phyloP scores from a whole-genome alignment of 306 rosid species.

The Boehmeria nivea region DNA sequence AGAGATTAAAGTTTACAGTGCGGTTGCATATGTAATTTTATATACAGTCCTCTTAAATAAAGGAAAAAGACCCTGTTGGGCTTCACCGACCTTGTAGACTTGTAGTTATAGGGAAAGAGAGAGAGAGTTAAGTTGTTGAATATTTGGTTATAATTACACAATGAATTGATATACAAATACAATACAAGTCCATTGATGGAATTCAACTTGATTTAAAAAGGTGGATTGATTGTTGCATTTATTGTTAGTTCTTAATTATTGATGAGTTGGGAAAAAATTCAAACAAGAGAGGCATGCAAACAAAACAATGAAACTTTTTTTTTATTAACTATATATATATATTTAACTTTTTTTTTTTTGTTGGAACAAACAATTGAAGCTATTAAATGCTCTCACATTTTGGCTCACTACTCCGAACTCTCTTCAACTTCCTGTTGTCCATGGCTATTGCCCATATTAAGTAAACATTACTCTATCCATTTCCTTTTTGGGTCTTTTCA shows the following conservation, averaged over 20 bases:
- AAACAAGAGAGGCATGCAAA: conserved; percentile 15
- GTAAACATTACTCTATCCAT: background rate
- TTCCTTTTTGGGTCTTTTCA: background rate
- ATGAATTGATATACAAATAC: background rate
- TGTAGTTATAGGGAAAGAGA: no score
- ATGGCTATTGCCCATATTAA: background rate
- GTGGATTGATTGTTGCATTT: conserved; percentile 3
- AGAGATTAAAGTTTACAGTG: no score
- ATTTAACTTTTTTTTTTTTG: no score
- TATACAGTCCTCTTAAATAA: no score
- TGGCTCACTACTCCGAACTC: background rate
- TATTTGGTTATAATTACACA: background rate
- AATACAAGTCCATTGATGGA: conserved; percentile 1
- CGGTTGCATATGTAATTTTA: no score
- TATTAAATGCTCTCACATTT: conserved; percentile 17
- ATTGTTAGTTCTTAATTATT: conserved; percentile 7
- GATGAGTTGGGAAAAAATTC: conserved; percentile 17
- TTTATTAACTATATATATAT: no score
- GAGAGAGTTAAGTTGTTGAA: background rate
- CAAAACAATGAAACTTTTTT: background rate
- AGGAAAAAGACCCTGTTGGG: no score
- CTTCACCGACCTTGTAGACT: no score
- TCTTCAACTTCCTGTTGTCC: background rate
- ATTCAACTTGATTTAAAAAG: background rate
- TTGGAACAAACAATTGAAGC: background rate